Conservation (phyloP, 2,329 filamentous ascomycete genomes). For the Sporothrix variecibatus region DNA sequence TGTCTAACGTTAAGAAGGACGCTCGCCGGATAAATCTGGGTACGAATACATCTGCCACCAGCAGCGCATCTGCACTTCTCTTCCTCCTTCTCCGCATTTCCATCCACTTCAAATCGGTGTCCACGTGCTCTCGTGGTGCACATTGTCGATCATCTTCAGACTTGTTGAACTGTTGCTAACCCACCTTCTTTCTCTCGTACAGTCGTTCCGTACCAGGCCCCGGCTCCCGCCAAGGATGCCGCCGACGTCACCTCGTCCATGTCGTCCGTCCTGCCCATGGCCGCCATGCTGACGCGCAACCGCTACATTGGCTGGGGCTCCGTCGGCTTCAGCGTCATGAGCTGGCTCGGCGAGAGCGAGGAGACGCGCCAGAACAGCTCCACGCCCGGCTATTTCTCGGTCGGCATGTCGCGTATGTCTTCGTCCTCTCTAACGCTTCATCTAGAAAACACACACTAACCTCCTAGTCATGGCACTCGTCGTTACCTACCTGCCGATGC, state of each 20-base stretch:
- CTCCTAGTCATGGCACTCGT: conserved; percentile 40
- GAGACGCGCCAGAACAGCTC: conserved; percentile 63
- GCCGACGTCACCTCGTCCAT: conserved; percentile 72
- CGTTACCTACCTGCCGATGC: conserved; percentile 43
- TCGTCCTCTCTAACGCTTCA: background rate
- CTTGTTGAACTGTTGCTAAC: conserved; percentile 27
- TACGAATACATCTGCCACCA: conserved; percentile 11
- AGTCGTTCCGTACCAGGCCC: conserved; percentile 90
- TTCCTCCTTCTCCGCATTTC: background rate
- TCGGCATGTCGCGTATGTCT: conserved; percentile 41
- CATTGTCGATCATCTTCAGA: background rate
- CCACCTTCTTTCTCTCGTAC: conserved; percentile 21
- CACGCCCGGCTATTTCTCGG: conserved; percentile 58
- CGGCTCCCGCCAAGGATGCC: conserved; percentile 62
- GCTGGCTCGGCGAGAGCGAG: conserved; percentile 74
- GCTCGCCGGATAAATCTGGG: conserved; percentile 31
- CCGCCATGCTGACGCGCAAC: conserved; percentile 90
- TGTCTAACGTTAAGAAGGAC: conserved; percentile 31
- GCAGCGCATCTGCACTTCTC: background rate
- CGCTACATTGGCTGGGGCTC: conserved; percentile 75
- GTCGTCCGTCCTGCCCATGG: conserved; percentile 86
- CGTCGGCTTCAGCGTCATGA: conserved; percentile 72
- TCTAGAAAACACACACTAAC: background rate
- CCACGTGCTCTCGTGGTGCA: background rate
- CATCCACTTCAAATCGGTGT: background rate